Base-by-base conservation (phyloP, 371 early-diverging fungal species). In the Syncephalastrum contaminatum region DNA sequence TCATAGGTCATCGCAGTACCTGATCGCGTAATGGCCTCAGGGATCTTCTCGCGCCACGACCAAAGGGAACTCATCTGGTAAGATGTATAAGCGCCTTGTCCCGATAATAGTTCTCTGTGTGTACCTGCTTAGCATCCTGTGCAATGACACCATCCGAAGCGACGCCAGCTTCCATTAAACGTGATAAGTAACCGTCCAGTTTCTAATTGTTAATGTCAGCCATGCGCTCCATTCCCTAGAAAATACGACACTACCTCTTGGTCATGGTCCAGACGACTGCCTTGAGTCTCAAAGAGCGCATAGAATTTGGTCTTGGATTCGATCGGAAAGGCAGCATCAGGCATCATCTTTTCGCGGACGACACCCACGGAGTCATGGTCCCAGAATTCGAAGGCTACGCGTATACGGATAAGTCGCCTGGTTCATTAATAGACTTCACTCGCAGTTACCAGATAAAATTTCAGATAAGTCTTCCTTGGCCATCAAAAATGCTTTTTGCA, bases 351-450 rank as follows among this genome's bases (percentile, higher is more conserved):
- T n/a, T 58, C 52, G 24, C 64, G 43, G 15, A 91, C 85, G 20
- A 92, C 80, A 24, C 71, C 62, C 16, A 80, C 50, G 13, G 79
- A 80, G 30, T 63, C 72, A 36, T 63, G 48, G 63, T 93, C 94
- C 85, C 88, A 93, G 66, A 93, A 93, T 69, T 93, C 94, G 66
- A 86, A 93, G 1, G 92, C 94, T 59, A 52, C 7, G 10, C 22
- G 24, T 27, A 4, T 8, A 2, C 8, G 18, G 40, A 15, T 13
- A 12, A 53, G 13, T n/a, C 22, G n/a, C 0, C 30, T 14, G 36
- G 8, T 4, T 25, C 19, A 25, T 27, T 4, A 42, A 50, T 16
- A n/a, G 2, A 2, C 1, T 30, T 10, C 36, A 21, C 4, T 47
- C n/a, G 12, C 25, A 20, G 21, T 41, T 63, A 77, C 77, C 77